Percentiles rank a stretch among this genome's conserved stretches.
These are phyloP conservation scores for Flaveria bidentis DNA, from an alignment of 129 eudicot species.

Conservation along the genomic window DNA sequence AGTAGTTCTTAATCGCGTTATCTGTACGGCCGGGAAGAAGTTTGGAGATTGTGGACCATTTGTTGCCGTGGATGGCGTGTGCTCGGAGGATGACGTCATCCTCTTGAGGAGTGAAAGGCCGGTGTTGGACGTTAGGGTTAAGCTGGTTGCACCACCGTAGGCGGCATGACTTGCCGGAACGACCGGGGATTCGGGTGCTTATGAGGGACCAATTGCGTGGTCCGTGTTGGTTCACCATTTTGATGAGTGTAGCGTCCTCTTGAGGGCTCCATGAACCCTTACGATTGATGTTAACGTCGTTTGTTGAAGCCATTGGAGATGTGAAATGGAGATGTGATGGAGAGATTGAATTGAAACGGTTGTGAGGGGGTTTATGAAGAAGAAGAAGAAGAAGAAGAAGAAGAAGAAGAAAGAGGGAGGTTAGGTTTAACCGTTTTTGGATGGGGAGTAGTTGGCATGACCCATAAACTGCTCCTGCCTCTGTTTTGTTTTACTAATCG, in stretches of 20 bases:
- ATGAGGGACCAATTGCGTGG: conserved; percentile 70
- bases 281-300: not conserved
- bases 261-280: conserved; percentile 76
- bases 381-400: not conserved
- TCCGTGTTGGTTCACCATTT: conserved; percentile 66
- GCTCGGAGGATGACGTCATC: conserved; percentile 54
- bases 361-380: conserved; percentile 29
- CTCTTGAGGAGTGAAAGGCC: conserved; percentile 61
- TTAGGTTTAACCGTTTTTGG: conserved; percentile 20
- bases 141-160: conserved; percentile 83
- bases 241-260: conserved; percentile 55
- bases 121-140: conserved; percentile 69
- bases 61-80: conserved; percentile 57
- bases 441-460: conserved; percentile 38
- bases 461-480: conserved; percentile 38
- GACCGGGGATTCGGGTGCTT: conserved; percentile 56
- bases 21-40: conserved; percentile 74
- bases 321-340: not conserved
- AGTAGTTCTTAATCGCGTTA: conserved; percentile 70
- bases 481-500: conserved; percentile 1
- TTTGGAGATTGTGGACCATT: conserved; percentile 65
- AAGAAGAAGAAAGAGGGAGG: conserved; percentile 1
- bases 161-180: conserved; percentile 81
- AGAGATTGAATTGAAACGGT: not conserved
- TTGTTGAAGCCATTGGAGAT: not conserved